Evolutionary conservation across 345 rosid genomes (phyloP).

Genomic region (Nasturtium officinale): DNA sequence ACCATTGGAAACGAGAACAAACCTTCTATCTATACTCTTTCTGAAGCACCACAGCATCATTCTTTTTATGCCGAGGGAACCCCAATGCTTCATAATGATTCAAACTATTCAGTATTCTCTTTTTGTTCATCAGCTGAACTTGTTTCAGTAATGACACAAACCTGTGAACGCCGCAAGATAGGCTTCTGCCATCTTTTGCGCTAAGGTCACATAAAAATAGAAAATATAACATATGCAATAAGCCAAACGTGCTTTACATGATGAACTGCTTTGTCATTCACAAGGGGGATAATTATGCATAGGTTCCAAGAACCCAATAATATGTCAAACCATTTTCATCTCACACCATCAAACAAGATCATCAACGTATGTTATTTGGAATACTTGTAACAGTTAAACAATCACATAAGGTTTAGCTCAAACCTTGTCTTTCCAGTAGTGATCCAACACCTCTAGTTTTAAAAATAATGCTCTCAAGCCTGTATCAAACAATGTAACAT

Average conservation of each 20-base stretch:
- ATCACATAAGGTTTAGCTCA: slow-evolving; percentile 9
- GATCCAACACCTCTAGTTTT: slow-evolving; percentile 97
- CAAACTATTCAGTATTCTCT: slow-evolving; percentile 67
- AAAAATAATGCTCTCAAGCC: slow-evolving; percentile 82
- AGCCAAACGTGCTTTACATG: slow-evolving; percentile 17
- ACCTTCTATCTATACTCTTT: slow-evolving; percentile 96
- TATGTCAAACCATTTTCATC: slow-evolving; percentile 1
- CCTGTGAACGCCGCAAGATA: slow-evolving; percentile 95
- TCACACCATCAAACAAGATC: not conserved
- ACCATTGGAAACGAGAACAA: slow-evolving; percentile 17
- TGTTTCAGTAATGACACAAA: slow-evolving; percentile 57
- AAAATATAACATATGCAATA: slow-evolving; percentile 22
- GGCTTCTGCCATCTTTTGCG: slow-evolving; percentile 99
- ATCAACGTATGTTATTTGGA: not conserved
- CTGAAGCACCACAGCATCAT: slow-evolving; percentile 63
- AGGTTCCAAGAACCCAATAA: slow-evolving; percentile 19
- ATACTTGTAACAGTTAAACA: slow-evolving; percentile 14
- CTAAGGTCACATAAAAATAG: slow-evolving; percentile 46
- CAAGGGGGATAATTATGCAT: slow-evolving; percentile 17
- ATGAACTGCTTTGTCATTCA: not conserved
- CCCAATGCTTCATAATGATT: slow-evolving; percentile 91
- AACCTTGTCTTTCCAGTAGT: slow-evolving; percentile 97
- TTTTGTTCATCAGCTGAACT: slow-evolving; percentile 80
- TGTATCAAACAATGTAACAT: slow-evolving; percentile 36
- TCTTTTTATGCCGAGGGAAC: slow-evolving; percentile 65